phyloP scores from a whole-genome alignment of 148 eudicot species.

The Rheum nobile region DNA sequence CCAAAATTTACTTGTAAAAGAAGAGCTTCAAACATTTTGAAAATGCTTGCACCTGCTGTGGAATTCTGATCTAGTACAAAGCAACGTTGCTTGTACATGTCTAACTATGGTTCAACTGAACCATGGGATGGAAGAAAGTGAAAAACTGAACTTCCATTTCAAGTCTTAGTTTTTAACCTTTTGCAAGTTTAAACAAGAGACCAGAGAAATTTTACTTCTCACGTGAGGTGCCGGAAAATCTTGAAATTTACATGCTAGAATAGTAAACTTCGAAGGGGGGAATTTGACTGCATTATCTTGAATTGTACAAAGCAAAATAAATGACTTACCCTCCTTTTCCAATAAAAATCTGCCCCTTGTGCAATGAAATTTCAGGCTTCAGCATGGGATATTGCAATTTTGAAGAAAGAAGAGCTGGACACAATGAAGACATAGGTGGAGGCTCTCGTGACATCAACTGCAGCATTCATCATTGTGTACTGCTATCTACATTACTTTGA shows the following conservation, averaged over 20 bases:
- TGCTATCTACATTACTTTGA: background rate
- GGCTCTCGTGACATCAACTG: constrained; percentile 5
- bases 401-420: background rate
- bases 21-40: too few relatives aligned
- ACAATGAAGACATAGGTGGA: constrained; percentile 1
- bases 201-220: background rate
- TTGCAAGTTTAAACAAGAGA: background rate
- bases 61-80: too few relatives aligned
- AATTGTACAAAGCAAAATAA: background rate
- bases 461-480: constrained; percentile 9
- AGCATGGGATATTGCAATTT: background rate
- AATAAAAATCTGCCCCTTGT: background rate
- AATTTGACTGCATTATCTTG: background rate
- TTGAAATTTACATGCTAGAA: background rate
- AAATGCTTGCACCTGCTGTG: too few relatives aligned
- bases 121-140: background rate
- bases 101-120: background rate
- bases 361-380: background rate
- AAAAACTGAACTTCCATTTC: background rate
- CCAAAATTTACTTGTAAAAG: background rate
- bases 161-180: background rate
- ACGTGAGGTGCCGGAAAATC: too few relatives aligned
- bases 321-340: background rate
- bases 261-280: background rate
- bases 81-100: background rate